These are phyloP conservation scores for Beauveria pseudobassiana DNA, from an alignment of 2,329 filamentous ascomycete genomes.

Conservation along the genomic window DNA sequence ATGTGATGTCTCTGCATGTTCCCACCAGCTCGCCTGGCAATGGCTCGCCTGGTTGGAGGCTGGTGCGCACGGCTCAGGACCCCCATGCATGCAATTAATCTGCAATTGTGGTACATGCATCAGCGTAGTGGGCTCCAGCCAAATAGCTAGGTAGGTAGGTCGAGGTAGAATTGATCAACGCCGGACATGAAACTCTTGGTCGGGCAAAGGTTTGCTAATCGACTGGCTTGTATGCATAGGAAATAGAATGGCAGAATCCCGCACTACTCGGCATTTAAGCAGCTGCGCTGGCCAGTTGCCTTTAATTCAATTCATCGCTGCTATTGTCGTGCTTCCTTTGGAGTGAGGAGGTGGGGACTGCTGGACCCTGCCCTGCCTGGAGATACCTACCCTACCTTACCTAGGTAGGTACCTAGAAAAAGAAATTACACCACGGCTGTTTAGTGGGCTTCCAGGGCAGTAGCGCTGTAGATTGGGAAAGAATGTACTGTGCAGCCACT, in stretches of 20 bases:
- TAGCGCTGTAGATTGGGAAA: not conserved
- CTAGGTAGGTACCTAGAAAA: no score
- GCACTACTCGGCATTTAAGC: no score
- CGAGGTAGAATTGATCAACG: not conserved
- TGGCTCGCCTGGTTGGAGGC: not conserved
- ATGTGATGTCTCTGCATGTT: not conserved
- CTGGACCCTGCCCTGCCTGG: not conserved
- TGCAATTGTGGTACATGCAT: not conserved
- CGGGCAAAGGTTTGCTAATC: not conserved
- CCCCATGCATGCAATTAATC: conserved; percentile 2
- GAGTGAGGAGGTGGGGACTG: not conserved
- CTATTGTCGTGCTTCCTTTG: no score
- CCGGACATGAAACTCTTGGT: not conserved
- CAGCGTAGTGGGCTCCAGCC: not conserved
- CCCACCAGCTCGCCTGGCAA: not conserved
- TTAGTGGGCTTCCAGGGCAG: not conserved
- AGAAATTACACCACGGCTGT: not conserved
- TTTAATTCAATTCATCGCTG: no score
- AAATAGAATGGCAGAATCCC: not conserved
- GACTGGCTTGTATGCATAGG: not conserved
- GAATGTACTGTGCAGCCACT: no score
- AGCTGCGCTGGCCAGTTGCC: no score
- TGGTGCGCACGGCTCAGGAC: not conserved
- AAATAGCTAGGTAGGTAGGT: no score
- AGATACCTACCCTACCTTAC: no score